These are phyloP conservation scores for Hymenoscyphus scutula DNA, from an alignment of 2,329 filamentous ascomycete genomes.

Conservation along the genomic window DNA sequence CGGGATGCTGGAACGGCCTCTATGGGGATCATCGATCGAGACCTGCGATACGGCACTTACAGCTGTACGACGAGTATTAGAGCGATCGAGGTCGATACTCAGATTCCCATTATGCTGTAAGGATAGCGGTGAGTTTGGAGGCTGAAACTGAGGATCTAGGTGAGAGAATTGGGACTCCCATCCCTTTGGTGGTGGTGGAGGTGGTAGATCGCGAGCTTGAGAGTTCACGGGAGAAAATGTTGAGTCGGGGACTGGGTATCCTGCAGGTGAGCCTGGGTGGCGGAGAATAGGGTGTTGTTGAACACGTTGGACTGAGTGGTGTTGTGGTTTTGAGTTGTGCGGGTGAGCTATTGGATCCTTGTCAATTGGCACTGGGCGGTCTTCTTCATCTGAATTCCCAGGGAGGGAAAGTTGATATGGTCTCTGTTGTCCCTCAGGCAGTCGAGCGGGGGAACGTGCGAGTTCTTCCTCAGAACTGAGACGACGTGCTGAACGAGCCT, in stretches of 20 bases:
- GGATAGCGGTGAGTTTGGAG: conserved; percentile 8
- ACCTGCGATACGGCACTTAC: conserved; percentile 22
- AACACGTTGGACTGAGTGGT: conserved; percentile 21
- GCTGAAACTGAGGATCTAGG: conserved; percentile 9
- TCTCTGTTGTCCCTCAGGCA: conserved; percentile 31
- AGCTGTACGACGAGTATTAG: conserved; percentile 27
- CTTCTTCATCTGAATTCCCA: conserved; percentile 20
- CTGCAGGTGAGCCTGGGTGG: conserved; percentile 30
- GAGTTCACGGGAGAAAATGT: conserved; percentile 29
- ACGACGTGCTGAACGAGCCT: conserved; percentile 10
- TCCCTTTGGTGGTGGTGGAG: conserved; percentile 28
- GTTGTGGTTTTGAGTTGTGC: conserved; percentile 5
- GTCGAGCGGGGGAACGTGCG: conserved; percentile 32
- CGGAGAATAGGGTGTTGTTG: conserved; percentile 24
- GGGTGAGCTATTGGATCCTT: conserved; percentile 16
- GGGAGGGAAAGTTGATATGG: conserved; percentile 35
- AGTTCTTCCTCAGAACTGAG: conserved; percentile 32
- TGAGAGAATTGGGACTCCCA: conserved; percentile 7
- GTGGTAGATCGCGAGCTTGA: conserved; percentile 20
- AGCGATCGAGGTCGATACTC: conserved; percentile 24
- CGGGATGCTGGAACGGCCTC: background rate
- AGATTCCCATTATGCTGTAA: conserved; percentile 6
- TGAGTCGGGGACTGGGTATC: conserved; percentile 28
- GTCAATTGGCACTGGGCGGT: conserved; percentile 10
- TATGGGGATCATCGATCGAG: conserved; percentile 2